Conservation (phyloP, 148 eudicot genomes). For the Rheum nobile region DNA sequence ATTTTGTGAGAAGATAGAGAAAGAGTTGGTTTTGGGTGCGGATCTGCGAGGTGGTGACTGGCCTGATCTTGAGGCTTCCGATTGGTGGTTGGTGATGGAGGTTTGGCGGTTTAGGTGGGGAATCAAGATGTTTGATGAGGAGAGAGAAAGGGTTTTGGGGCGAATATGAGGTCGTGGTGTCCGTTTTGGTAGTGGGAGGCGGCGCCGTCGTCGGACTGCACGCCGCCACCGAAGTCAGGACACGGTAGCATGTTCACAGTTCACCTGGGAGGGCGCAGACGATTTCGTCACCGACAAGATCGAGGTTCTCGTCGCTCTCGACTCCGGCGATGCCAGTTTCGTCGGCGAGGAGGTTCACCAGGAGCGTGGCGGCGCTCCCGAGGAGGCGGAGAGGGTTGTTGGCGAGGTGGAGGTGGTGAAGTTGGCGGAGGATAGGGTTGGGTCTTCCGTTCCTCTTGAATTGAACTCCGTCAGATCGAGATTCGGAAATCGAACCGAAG, state of each 20-base stretch:
- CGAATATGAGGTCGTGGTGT: too few species aligned
- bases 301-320: constrained; percentile 32
- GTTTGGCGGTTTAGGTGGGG: too few species aligned
- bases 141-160: too few species aligned
- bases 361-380: constrained; percentile 14
- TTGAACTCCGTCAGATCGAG: neutral
- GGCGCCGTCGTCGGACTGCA: constrained; percentile 25
- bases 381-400: constrained; percentile 18
- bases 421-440: constrained; percentile 41
- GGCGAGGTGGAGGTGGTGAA: constrained; percentile 52
- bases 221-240: constrained; percentile 51
- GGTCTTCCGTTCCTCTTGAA: constrained; percentile 33
- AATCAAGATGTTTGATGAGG: too few species aligned
- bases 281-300: constrained; percentile 27
- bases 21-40: too few species aligned
- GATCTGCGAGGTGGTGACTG: too few species aligned
- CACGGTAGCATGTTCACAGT: constrained; percentile 82
- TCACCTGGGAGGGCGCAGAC: constrained; percentile 87
- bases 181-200: too few species aligned
- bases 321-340: constrained; percentile 59
- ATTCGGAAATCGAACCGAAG: too few species aligned
- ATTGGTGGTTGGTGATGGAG: too few species aligned
- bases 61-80: too few species aligned
- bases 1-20: too few species aligned
- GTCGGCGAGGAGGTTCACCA: constrained; percentile 41